These are phyloP conservation scores for Rhododendron ferrugineum DNA, from an alignment of 148 eudicot genomes.

Conservation along the genomic window DNA sequence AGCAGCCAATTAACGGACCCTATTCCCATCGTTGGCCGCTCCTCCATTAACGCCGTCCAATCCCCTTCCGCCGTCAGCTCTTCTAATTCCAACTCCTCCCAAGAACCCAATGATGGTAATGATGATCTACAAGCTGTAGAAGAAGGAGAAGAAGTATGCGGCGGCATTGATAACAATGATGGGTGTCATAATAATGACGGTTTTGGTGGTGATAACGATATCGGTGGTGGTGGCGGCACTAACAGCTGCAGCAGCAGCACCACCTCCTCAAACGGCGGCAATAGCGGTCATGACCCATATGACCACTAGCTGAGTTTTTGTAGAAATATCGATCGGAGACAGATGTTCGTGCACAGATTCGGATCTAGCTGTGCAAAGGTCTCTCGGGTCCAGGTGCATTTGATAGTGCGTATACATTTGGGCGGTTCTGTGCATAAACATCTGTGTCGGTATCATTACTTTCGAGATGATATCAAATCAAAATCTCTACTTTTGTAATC, in stretches of 20 bases:
- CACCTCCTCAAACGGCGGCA: constrained; percentile 15
- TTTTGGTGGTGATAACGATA: neutral
- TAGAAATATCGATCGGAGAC: neutral
- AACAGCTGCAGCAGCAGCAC: neutral
- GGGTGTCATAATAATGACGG: neutral
- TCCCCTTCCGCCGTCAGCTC: constrained; percentile 11
- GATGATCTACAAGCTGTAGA: neutral
- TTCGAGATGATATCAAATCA: neutral
- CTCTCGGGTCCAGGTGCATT: neutral
- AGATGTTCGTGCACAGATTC: neutral
- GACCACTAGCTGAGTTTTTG: neutral
- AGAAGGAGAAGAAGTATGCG: neutral
- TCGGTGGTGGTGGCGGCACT: neutral
- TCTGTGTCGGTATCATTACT: neutral
- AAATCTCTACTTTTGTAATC: neutral
- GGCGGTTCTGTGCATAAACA: neutral
- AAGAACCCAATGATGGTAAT: neutral
- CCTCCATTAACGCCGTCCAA: neutral
- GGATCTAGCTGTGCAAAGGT: neutral
- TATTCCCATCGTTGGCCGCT: constrained; percentile 41
- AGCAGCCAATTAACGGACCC: constrained; percentile 48
- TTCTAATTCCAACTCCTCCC: neutral
- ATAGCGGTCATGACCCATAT: neutral
- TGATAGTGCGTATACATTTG: neutral
- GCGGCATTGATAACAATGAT: neutral